These are phyloP conservation scores for Mycena amicta DNA, from an alignment of 768 basidiomycete genomes.

Conservation along the genomic window DNA sequence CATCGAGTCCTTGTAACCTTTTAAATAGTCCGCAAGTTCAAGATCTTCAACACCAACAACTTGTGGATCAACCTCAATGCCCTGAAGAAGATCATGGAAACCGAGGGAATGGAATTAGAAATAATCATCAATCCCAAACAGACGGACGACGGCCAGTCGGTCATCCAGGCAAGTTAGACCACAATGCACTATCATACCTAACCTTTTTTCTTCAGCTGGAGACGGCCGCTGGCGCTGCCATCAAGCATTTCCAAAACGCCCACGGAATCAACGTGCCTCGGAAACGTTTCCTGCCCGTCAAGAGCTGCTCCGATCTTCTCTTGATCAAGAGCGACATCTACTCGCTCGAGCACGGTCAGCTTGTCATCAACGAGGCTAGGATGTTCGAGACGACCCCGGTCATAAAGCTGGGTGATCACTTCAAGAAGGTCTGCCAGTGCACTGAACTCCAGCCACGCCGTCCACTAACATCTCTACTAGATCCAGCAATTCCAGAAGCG, in stretches of 20 bases:
- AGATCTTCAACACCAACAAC: constrained; percentile 90
- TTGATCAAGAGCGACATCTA: constrained; percentile 94
- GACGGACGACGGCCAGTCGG: constrained; percentile 82
- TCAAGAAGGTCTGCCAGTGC: constrained; percentile 88
- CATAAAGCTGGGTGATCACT: constrained; percentile 94
- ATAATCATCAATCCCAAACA: constrained; percentile 94
- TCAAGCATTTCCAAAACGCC: constrained; percentile 91
- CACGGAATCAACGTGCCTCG: constrained; percentile 96
- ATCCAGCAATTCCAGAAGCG: constrained; percentile 91
- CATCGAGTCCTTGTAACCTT: not conserved
- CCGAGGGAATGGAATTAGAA: constrained; percentile 85
- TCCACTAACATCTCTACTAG: constrained; percentile 34
- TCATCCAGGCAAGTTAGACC: constrained; percentile 62
- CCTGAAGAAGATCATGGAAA: constrained; percentile 88
- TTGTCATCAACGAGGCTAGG: constrained; percentile 79
- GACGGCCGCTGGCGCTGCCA: constrained; percentile 91
- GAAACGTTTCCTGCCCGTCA: constrained; percentile 89
- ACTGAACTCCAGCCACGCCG: too few relatives aligned
- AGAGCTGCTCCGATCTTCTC: constrained; percentile 85
- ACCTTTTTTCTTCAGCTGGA: constrained; percentile 55
- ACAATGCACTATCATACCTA: constrained; percentile 17
- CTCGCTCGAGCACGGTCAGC: constrained; percentile 83
- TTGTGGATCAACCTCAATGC: constrained; percentile 83
- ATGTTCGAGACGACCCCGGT: constrained; percentile 92
- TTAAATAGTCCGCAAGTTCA: constrained; percentile 77